phyloP scores from a whole-genome alignment of 305 asterid species.

The Solanum hybrid region DNA sequence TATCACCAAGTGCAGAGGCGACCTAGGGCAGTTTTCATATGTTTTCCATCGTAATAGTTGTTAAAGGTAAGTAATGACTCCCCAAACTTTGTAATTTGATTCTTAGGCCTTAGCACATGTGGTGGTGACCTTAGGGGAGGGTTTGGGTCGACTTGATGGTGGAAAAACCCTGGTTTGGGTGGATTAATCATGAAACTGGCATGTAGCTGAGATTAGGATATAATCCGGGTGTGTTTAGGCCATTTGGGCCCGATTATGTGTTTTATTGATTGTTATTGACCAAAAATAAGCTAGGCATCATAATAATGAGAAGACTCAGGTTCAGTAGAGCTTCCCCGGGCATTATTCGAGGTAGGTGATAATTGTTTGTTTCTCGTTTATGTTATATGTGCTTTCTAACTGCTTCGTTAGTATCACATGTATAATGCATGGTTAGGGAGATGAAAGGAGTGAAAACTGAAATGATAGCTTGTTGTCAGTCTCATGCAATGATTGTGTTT shows the following conservation, averaged over 20 bases:
- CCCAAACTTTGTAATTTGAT: background rate
- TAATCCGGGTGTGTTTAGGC: background rate
- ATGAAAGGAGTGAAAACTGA: background rate
- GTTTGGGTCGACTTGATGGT: background rate
- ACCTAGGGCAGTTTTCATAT: background rate
- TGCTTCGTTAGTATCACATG: background rate
- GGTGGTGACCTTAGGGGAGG: background rate
- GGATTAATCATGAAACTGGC: background rate
- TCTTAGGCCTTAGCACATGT: background rate
- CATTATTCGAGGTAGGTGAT: background rate
- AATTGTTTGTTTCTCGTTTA: background rate
- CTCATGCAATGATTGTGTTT: background rate
- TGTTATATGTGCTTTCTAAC: background rate
- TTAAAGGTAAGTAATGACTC: background rate
- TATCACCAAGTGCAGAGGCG: background rate
- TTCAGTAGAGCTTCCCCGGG: background rate
- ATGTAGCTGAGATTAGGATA: background rate
- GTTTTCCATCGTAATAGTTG: background rate
- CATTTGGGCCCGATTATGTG: background rate
- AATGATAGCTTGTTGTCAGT: background rate
- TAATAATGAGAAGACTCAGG: background rate
- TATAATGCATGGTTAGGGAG: background rate
- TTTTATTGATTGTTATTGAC: background rate
- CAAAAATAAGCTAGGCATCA: background rate
- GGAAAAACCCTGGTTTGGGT: background rate